Conservation (phyloP, 2,329 filamentous ascomycete genomes). For the Sporothrix curviconia region DNA sequence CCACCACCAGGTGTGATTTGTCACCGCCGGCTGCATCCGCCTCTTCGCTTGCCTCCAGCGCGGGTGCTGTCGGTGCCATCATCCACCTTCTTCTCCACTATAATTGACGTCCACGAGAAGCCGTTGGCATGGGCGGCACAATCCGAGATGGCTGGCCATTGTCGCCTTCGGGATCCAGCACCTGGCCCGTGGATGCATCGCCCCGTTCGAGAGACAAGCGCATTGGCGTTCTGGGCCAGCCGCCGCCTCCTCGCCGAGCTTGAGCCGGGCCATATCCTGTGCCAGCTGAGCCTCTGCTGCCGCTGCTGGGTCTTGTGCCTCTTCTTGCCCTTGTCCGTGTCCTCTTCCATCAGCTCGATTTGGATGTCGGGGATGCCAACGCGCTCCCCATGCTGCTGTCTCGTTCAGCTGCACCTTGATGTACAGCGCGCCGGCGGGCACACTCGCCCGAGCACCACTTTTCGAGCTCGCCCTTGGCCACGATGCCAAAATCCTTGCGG, state of each 20-base stretch:
- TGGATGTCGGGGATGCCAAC: constrained; percentile 49
- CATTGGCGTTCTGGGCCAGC: constrained; percentile 32
- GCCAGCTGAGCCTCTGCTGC: constrained; percentile 23
- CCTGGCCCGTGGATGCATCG: constrained; percentile 17
- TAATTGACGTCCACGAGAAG: constrained; percentile 40
- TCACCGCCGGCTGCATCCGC: neutral
- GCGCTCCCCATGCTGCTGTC: constrained; percentile 78
- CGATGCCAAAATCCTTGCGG: constrained; percentile 56
- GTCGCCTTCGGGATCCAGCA: constrained; percentile 41
- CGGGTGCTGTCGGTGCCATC: constrained; percentile 34
- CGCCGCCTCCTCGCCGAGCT: constrained; percentile 39
- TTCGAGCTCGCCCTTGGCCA: constrained; percentile 65
- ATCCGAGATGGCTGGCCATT: constrained; percentile 21
- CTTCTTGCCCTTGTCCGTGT: constrained; percentile 35
- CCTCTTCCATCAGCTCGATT: constrained; percentile 63
- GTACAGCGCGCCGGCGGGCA: constrained; percentile 71
- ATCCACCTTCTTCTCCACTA: constrained; percentile 46
- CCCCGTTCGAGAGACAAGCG: constrained; percentile 48
- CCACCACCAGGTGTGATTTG: constrained; percentile 6
- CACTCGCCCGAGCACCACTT: constrained; percentile 83
- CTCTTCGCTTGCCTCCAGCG: constrained; percentile 33
- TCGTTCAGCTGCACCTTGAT: constrained; percentile 83
- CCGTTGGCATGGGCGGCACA: constrained; percentile 27
- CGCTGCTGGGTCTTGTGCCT: neutral
- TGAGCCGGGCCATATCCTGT: constrained; percentile 35